Evolutionary conservation across 192 early-diverging fungal species (phyloP), one percentile per base, ranked within the genome.

Genomic region (Borealophlyctis nickersoniae): DNA sequence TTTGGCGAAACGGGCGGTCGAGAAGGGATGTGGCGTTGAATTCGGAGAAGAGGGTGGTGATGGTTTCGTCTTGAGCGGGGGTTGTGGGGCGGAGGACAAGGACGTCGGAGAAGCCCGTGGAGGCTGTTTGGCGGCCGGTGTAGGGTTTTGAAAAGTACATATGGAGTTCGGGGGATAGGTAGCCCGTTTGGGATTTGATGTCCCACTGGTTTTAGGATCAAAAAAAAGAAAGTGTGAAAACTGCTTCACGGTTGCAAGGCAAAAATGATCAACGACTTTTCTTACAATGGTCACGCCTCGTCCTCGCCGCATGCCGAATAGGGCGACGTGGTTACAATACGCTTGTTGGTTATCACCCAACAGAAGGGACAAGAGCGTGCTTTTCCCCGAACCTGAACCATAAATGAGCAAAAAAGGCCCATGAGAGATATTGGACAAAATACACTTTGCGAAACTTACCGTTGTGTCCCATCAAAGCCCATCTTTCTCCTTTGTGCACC

Each of bases 271-370:
- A 26, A 30, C 49, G 19, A 19, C 23, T 55, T 16, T 35, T 35
- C 57, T 11, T 34, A 58, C 57, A 28, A 85, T 79, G 7, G 83
- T 75, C 52, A 80, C 77, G 2, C 83, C 83, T 2, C 72, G 67
- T 11, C 81, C 81, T 24, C 83, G 69, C 0, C 55, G 70, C 29
- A 72, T 71, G 16, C 81, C 81, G 74, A 85, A 85, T 51, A 85
- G 67, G 4, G 48, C 50, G 19, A 85, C 50, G 24, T 75, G 71
- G 65, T 85, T 85, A 0, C 79, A 68, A 56, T 83, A 85, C 0
- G 83, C 78, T 60, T 85, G 83, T 11, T 79, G 83, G 63, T 85
- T 77, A 56, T 85, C 83, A 23, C 79, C 83, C 2, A 79, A 69
- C 19, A 85, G 49, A 14, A 85, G 68, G 1, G 83, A 79, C 24